These are phyloP conservation scores for Gracilaria vermiculophylla DNA, from an alignment of 23 red algal genomes.

Conservation along the genomic window DNA sequence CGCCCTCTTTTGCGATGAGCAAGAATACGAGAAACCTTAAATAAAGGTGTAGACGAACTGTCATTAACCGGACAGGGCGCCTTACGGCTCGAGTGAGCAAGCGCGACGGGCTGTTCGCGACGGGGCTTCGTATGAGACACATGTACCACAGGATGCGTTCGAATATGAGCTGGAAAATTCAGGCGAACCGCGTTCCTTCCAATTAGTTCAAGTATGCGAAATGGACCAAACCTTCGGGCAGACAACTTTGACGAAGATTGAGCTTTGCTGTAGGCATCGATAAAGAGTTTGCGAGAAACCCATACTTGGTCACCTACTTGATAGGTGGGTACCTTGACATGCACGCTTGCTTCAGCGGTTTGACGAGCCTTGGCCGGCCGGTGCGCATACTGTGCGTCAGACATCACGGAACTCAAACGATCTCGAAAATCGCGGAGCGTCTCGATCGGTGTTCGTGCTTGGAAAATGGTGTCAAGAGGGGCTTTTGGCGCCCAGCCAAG, in stretches of 20 bases:
- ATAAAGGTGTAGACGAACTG: too few species aligned
- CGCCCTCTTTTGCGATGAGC: not conserved
- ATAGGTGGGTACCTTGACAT: not conserved
- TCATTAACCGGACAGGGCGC: too few species aligned
- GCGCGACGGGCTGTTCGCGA: not conserved
- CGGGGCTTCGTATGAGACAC: not conserved
- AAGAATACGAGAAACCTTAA: not conserved
- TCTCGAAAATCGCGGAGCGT: not conserved
- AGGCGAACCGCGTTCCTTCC: not conserved
- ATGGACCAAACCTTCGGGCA: not conserved
- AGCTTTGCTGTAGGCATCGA: too few species aligned
- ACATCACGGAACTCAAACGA: not conserved
- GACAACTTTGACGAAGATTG: too few species aligned
- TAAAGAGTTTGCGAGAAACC: not conserved
- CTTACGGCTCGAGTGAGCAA: not conserved
- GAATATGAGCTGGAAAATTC: not conserved
- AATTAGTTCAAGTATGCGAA: not conserved
- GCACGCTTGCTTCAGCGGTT: not conserved
- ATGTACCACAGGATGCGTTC: conserved; percentile 10
- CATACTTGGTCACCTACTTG: not conserved
- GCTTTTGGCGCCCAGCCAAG: conserved; percentile 12
- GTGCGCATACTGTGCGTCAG: not conserved
- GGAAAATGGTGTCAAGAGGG: not conserved
- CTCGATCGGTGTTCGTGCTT: not conserved
- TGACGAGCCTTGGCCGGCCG: not conserved